Evolutionary conservation across 2,329 filamentous ascomycete genomes (phyloP).

Genomic region (Pseudocercospora eumusae): DNA sequence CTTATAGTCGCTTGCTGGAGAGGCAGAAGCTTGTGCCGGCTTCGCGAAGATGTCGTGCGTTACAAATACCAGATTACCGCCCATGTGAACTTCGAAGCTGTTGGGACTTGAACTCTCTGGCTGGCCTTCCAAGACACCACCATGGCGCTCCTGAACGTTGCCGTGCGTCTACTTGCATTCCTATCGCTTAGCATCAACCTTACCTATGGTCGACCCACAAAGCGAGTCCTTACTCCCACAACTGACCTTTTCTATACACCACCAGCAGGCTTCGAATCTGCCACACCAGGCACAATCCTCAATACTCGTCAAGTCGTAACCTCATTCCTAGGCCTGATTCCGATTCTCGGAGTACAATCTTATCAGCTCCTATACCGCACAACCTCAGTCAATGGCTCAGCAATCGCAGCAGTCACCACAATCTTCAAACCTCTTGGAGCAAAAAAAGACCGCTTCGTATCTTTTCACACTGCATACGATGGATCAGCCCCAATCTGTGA

Average conservation of each 20-base stretch:
- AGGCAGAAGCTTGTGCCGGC: too few relatives aligned
- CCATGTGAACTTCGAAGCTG: too few relatives aligned
- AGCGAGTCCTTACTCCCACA: conserved; percentile 20
- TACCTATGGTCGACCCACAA: not conserved
- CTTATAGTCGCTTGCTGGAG: not conserved
- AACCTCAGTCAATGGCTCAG: conserved; percentile 31
- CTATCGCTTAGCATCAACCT: conserved; percentile 4
- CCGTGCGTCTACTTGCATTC: not conserved
- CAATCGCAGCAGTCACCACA: conserved; percentile 34
- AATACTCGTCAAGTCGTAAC: conserved; percentile 27
- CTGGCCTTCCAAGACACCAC: too few relatives aligned
- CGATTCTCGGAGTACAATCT: conserved; percentile 24
- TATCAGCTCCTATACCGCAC: conserved; percentile 36
- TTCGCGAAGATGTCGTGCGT: too few relatives aligned
- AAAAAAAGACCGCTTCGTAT: conserved; percentile 33
- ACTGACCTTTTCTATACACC: conserved; percentile 36
- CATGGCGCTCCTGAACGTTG: too few relatives aligned
- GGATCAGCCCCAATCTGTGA: conserved; percentile 42
- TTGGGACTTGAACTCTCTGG: too few relatives aligned
- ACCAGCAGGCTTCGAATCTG: conserved; percentile 29
- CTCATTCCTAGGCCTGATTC: conserved; percentile 32
- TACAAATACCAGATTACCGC: too few relatives aligned
- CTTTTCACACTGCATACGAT: conserved; percentile 39
- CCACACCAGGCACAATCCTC: conserved; percentile 33
- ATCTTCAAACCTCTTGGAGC: conserved; percentile 32